phyloP scores from a whole-genome alignment of 192 early-diverging fungal genomes.

The Backusella australiensis region DNA sequence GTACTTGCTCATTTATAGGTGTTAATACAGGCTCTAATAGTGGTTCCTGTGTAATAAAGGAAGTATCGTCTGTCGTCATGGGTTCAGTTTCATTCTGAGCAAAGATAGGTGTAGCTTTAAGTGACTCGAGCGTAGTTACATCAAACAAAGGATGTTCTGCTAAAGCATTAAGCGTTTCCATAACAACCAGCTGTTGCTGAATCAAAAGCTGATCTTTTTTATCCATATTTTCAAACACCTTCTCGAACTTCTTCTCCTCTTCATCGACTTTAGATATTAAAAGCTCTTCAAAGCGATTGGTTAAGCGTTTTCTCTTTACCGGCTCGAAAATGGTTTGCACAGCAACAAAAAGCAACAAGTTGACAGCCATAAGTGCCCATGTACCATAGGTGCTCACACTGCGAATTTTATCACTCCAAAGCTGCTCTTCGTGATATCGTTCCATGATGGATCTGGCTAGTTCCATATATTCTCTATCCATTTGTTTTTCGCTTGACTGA shows the following conservation, averaged over 20 bases:
- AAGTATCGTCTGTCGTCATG: not conserved
- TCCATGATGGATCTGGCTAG: slow-evolving; percentile 69
- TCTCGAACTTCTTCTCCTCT: slow-evolving; percentile 37
- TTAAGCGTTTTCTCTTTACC: slow-evolving; percentile 60
- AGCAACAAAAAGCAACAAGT: slow-evolving; percentile 62
- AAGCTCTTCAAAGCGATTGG: slow-evolving; percentile 65
- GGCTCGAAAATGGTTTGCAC: slow-evolving; percentile 79
- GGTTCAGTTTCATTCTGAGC: not conserved
- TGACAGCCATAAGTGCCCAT: slow-evolving; percentile 68
- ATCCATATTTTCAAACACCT: slow-evolving; percentile 32
- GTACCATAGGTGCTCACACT: slow-evolving; percentile 73
- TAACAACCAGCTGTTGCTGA: slow-evolving; percentile 30
- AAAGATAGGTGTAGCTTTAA: not conserved
- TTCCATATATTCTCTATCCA: slow-evolving; percentile 61
- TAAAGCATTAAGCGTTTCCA: slow-evolving; percentile 15
- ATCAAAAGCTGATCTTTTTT: slow-evolving; percentile 37
- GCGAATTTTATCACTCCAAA: slow-evolving; percentile 87
- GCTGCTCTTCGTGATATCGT: slow-evolving; percentile 80
- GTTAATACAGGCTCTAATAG: not conserved
- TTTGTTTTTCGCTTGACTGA: slow-evolving; percentile 53
- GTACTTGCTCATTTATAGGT: not conserved
- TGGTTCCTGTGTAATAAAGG: not conserved
- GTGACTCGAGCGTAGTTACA: not conserved
- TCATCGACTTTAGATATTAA: slow-evolving; percentile 45
- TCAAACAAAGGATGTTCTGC: slow-evolving; percentile 3